Percentiles rank a stretch among this genome's conserved stretches.
Conservation (phyloP, 73 alveolate species). For the Tetrahymena borealis region DNA sequence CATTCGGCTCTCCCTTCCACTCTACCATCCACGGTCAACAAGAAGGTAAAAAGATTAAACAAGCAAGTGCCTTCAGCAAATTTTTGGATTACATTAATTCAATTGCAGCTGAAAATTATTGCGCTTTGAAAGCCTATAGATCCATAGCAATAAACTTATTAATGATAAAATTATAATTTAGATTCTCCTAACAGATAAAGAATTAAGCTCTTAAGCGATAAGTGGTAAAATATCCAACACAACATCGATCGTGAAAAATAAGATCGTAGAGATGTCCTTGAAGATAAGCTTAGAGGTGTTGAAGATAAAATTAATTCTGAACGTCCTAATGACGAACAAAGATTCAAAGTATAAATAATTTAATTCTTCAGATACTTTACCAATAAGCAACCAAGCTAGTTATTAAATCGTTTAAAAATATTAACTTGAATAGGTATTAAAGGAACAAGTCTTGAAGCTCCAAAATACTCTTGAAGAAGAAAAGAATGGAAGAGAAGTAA, state of each 20-base stretch:
- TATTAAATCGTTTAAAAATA: not conserved
- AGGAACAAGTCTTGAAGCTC: not conserved
- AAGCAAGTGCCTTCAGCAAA: not conserved
- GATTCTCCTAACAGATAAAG: not conserved
- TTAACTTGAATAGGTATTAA: not conserved
- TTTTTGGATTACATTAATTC: too few species aligned
- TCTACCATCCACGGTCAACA: not conserved
- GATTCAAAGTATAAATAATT: not conserved
- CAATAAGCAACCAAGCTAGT: too few species aligned
- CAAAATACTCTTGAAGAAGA: not conserved
- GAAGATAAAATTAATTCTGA: not conserved
- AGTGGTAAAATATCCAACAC: not conserved
- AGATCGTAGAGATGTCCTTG: not conserved
- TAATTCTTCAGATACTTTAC: not conserved
- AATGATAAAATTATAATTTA: not conserved
- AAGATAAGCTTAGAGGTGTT: not conserved
- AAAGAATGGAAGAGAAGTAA: not conserved
- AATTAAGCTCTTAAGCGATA: not conserved
- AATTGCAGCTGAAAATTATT: too few species aligned
- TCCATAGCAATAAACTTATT: not conserved
- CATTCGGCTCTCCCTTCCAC: not conserved
- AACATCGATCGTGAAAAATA: not conserved
- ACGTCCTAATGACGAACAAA: constrained; percentile 3
- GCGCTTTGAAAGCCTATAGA: too few species aligned
- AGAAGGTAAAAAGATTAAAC: not conserved